Base-by-base conservation (phyloP, 225 moss, liverwort and hornwort genomes). In the Takakia lepidozioides region DNA sequence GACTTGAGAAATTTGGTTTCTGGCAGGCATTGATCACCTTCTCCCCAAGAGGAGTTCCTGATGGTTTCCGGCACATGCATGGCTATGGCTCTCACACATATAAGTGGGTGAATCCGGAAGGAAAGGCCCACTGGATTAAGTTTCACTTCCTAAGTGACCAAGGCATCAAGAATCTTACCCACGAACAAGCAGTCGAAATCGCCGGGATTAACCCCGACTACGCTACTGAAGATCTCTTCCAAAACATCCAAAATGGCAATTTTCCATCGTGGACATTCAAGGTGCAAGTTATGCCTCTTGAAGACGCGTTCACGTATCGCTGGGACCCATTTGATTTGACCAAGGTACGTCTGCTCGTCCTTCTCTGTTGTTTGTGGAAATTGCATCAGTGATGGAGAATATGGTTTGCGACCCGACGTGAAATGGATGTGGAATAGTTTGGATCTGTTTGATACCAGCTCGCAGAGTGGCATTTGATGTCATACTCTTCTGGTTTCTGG, bases 221-320 rank as follows among this genome's bases (percentile, higher is more conserved):
- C 10, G 73, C 86, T 1, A 84, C 72, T 0, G 81, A 89, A 19
- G 89, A 89, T 57, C 52, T 89, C 0, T 76, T 84, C 37, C 78
- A 79, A 16, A 93, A 86, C 30, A 93, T 93, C 0, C 60, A 84
- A 25, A 84, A 84, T 1, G 86, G 70, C 2, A 93, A 89, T 3
- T 76, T 75, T 0, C 93, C 89, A 4, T 89, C 86, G 10, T 93
- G 93, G 93, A 93, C 86, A 0, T 80, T 93, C 5, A 81, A 38
- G 30, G 80, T 93, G 26, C 89, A 93, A 72, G 89, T 89, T 8
- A 93, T 93, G 93, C 89, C 89, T 25, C 50, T 86, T 3, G 86
- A 89, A 48, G 89, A 84, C 30, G 87, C 91, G 25, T 10, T 52
- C 0, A 50, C 65, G 0, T 87, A 82, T 49, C 74, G 79, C 0